These are phyloP conservation scores for Paramecium bursaria DNA, from an alignment of 73 alveolate species.

Conservation along the genomic window DNA sequence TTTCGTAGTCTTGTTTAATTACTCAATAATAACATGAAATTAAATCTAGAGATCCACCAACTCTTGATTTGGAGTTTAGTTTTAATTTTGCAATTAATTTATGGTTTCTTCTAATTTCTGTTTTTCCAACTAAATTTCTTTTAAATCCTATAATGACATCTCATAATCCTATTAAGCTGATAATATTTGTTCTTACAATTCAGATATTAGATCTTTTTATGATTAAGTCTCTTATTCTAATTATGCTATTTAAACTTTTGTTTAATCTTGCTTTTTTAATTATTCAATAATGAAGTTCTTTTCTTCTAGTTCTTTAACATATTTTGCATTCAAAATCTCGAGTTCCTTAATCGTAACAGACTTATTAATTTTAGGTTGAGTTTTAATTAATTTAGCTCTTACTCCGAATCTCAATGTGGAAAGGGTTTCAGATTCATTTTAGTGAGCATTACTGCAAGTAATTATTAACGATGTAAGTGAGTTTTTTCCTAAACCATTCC, in stretches of 20 bases:
- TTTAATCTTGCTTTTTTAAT: conserved; percentile 20
- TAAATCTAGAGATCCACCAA: no score
- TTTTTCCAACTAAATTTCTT: no score
- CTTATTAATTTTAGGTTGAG: conserved; percentile 81
- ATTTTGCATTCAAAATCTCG: conserved; percentile 14
- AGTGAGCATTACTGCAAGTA: conserved; percentile 81
- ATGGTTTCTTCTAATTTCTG: no score
- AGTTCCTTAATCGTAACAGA: conserved; percentile 83
- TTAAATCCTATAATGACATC: not conserved
- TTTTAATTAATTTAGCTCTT: conserved; percentile 96
- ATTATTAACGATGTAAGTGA: conserved; percentile 93
- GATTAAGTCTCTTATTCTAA: not conserved
- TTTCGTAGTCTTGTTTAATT: no score
- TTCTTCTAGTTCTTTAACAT: conserved; percentile 21
- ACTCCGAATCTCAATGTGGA: conserved; percentile 94
- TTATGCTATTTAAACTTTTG: not conserved
- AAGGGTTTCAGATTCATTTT: conserved; percentile 91
- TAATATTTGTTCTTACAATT: not conserved
- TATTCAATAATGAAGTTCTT: conserved; percentile 1
- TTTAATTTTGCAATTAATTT: no score
- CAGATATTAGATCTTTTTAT: not conserved
- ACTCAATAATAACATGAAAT: no score
- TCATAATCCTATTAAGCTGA: not conserved
- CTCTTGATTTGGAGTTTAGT: no score
- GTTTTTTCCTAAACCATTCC: conserved; percentile 96